Base-by-base conservation (phyloP, 78 protist species). In the Anaeramoeba flamelloides region DNA sequence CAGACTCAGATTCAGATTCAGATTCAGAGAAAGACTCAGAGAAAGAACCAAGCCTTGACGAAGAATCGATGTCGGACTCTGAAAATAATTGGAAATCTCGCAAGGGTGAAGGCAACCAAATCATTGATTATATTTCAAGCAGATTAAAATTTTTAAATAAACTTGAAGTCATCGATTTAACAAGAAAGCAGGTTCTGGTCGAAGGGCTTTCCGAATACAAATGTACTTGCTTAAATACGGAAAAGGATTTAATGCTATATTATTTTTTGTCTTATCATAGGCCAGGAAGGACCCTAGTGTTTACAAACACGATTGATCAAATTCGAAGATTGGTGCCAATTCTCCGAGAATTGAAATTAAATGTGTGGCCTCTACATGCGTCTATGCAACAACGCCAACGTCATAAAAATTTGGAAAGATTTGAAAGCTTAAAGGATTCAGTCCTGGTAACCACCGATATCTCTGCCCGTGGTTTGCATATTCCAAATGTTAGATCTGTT, bases 291-390 rank as follows among this genome's bases (percentile, higher is more conserved):
- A 53, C 69, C 17, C 17, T 53, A 53, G 17, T 53, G 8, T 53
- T 53, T 17, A 53, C 69, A 53, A 53, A 53, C 69, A 53, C 69
- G 17, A 17, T 53, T 53, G 8, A 8, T 53, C 69, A 53, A 53
- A 53, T 53, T 26, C 69, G 69, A 53, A 53, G 69, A 53, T 53
- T 53, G 17, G 69, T 53, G 69, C 69, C 69, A 53, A 53, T 53
- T 53, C 69, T 53, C 17, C 69, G 69, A 53, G 34, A 26, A 26
- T 53, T 53, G 17, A 53, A 53, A 53, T 17, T 53, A 8, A 53
- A 53, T 53, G 34, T 17, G 17, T 53, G 8, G 34, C 8, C 17
- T 26, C 8, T 53, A 53, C 69, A 53, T 53, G 69, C 69, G 17
- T 8, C 8, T 26, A 53, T 53, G 69, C 69, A 53, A 53, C 69